Base-by-base conservation (phyloP, 2,329 filamentous ascomycete genomes). In the Diaporthe humulicola region DNA sequence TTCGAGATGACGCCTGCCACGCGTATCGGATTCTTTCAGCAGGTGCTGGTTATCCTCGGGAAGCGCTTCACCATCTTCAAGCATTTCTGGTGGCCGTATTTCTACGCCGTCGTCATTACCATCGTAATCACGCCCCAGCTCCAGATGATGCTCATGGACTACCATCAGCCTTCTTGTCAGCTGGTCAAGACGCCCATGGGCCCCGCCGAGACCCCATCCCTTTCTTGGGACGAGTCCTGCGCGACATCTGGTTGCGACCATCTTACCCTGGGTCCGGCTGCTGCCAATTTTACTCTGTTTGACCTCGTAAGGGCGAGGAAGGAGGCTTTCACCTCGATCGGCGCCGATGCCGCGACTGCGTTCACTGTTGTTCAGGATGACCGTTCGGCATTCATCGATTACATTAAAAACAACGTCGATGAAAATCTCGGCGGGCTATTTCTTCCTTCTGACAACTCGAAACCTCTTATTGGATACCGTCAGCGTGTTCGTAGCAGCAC, bases 1-100 rank as follows among this genome's bases (percentile, higher is more conserved):
- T 58, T 58, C 33, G 56, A 58, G 56, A 58, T 58, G 56, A 38
- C 56, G 5, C 56, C 56, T 4, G 19, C 56, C 33, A 58, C 56
- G 2, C 56, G 4, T 30, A 58, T 36, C 22, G 56, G 56, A 14
- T 58, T 58, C 33, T 9, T 2, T 9, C 38, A 8, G 14, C 56
- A 58, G 12, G 56, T 58, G 6, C 19, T 36, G 30, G 56, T 58
- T 10, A 58, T 58, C 33, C 33, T 58, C 19, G 33, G 56, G 4
- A 58, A 58, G 33, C 56, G 56, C 19, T 58, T 58, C 56, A 58
- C 19, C 4, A 38, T 58, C 19, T 22, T 58, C 33, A 58, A 38
- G 33, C 56, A 58, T 19, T 58, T 58, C 56, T 58, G 56, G 56
- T 58, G 56, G 56, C 56, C 56, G 12, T 58, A 38, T 12, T 38